Percentiles rank a stretch among this genome's conserved stretches.
These are phyloP conservation scores for Phragmites australis DNA, from an alignment of 176 grass and related monocot genomes.

Conservation along the genomic window DNA sequence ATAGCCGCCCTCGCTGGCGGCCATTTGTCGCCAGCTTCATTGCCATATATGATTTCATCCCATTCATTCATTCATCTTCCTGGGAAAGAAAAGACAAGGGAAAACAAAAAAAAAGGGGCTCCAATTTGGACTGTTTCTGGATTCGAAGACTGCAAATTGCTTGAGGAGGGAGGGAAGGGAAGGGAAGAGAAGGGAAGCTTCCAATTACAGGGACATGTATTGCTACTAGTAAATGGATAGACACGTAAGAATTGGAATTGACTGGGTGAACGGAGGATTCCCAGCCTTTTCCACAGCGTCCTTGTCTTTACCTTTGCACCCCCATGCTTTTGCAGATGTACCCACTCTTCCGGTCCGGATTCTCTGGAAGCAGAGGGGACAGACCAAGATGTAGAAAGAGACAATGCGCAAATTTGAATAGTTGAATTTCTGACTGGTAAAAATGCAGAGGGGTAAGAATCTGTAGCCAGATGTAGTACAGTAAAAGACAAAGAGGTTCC, in stretches of 20 bases:
- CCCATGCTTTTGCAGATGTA: conserved; percentile 5
- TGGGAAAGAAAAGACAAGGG: not conserved
- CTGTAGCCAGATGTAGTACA: not conserved
- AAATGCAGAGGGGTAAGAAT: no score
- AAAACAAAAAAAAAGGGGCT: not conserved
- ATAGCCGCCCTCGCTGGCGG: not conserved
- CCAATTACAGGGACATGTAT: not conserved
- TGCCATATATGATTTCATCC: not conserved
- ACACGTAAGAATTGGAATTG: conserved; percentile 25
- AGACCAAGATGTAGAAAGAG: not conserved
- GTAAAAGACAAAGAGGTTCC: conserved; percentile 17
- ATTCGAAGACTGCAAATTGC: not conserved
- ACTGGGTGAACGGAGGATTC: conserved; percentile 15
- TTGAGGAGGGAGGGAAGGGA: not conserved
- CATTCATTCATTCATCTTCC: not conserved
- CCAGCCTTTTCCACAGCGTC: conserved; percentile 33
- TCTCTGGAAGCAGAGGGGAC: conserved; percentile 23
- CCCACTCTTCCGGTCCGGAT: conserved; percentile 21
- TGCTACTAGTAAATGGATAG: conserved; percentile 12
- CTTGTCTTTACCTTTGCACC: conserved; percentile 29
- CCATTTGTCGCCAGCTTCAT: not conserved
- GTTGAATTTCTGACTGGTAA: not conserved
- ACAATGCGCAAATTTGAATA: not conserved
- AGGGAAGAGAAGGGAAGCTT: conserved; percentile 36
- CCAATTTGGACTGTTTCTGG: not conserved